Evolutionary conservation across 139 green algal species (phyloP).

Genomic region (Deuterostichococcus epilithicus): DNA sequence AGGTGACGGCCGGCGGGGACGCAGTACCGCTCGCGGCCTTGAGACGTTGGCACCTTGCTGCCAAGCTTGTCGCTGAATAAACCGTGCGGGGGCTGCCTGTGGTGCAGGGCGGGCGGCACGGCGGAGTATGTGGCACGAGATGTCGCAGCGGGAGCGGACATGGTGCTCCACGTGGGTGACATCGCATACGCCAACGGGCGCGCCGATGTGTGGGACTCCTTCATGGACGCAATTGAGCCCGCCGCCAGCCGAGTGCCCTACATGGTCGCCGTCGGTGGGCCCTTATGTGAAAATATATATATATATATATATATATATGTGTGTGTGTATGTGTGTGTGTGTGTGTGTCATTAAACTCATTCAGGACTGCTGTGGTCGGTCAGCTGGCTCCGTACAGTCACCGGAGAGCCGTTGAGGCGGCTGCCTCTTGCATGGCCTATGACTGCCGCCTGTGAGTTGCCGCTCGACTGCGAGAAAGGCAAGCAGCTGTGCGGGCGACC

Average conservation of each 20-base stretch:
- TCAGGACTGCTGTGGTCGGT: not conserved
- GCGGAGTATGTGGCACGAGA: constrained; percentile 24
- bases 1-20: too few relatives aligned
- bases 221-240: constrained; percentile 69
- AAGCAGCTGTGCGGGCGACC: too few relatives aligned
- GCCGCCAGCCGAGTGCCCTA: constrained; percentile 56
- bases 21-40: too few relatives aligned
- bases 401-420: too few relatives aligned
- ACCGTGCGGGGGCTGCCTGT: not conserved
- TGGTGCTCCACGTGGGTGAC: constrained; percentile 67
- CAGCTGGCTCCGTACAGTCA: too few relatives aligned
- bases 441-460: too few relatives aligned
- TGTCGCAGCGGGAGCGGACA: constrained; percentile 23
- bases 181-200: constrained; percentile 62
- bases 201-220: constrained; percentile 64
- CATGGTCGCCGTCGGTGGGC: constrained; percentile 50
- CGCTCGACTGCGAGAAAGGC: too few relatives aligned
- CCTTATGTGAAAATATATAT: too few relatives aligned
- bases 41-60: not conserved
- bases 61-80: not conserved
- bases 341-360: not conserved
- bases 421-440: too few relatives aligned
- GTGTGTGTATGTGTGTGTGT: too few relatives aligned
- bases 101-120: constrained; percentile 41
- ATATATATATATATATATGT: too few relatives aligned